Base-by-base conservation (phyloP, 257 asterid species). In the Primulina tabacum region DNA sequence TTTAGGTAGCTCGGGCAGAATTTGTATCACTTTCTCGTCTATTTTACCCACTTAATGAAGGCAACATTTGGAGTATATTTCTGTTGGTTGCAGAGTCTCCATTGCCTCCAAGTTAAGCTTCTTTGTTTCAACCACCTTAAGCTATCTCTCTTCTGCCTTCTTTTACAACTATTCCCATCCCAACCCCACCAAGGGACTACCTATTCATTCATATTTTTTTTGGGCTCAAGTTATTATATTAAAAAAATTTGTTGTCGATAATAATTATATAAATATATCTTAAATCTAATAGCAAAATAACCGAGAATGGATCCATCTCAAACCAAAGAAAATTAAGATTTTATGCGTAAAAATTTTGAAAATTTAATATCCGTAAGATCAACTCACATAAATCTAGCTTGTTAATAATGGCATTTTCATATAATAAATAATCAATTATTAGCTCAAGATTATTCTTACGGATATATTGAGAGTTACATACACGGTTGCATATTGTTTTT, bases 41-140 rank as follows among this genome's bases (percentile, higher is more conserved):
- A 67, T 77, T 68, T 67, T 71, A 58, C 75, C 43, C 75, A 88
- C 89, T 91, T 86, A 88, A 84, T 83, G 69, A 62, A 37, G 79
- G 75, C 75, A 72, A 70, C 69, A 40, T 72, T 2, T 73, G 78
- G 75, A 38, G 75, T 50, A 64, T 59, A 40, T 38, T 43, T 79
- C 8, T 82, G 95, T 84, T 88, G 81, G 97, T 79, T 90, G 95
- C 87, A 81, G 86, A 86, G 97, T 88, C 92, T 80, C 86, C 95
- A 88, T 90, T 88, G 95, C 95, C 91, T 85, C 55, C 85, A 88
- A 83, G 87, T 78, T 83, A 85, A 88, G 92, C 77, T 83, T 83
- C 78, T 74, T 78, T 71, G 71, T 77, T 78, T 75, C 89, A 81
- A 87, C 90, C 65, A 81, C 83, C 84, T 40, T 68, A 56, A 65